Evolutionary conservation across 805 yeast genomes (phyloP), one percentile per base, ranked within the genome.

Genomic region (Ogataea glucozyma): DNA sequence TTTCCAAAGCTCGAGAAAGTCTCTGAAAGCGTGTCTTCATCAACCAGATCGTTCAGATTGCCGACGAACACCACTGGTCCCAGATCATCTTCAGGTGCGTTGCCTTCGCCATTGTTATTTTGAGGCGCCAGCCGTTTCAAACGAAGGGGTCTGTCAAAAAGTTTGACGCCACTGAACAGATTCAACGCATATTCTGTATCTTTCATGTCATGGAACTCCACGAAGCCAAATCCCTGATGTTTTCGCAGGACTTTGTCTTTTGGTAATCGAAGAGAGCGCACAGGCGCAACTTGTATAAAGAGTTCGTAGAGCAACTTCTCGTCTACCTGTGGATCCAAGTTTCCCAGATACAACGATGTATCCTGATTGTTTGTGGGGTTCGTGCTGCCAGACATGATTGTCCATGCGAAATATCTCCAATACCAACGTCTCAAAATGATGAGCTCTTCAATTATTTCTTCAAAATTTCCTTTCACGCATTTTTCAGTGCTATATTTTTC

Each of bases 221-320:
- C 84, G 65, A 93, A 91, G 8, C 95, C 97, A 66, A 72, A 91
- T 4, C 97, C 97, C 56, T 85, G 95, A 55, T 85, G 89, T 1
- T 75, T 68, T 46, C 77, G 78, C 21, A 79, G 64, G 4, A 89
- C 71, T 48, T 88, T 74, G 57, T 89, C 97, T 56, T 79, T 82
- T 5, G 97, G 97, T 49, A 93, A 69, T 47, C 83, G 75, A 4
- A 93, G 73, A 22, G 76, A 71, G 29, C 69, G 70, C 2, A 91
- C 75, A 0, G 96, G 96, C 0, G 91, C 89, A 31, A 88, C 82
- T 61, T 93, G 98, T 6, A 86, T 62, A 61, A 89, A 81, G 16
- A 93, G 72, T 61, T 93, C 99, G 57, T 83, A 87, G 21, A 93
- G 62, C 14, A 90, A 57, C 2, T 72, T 65, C 54, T 87, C 96